A percentile compares a stretch with the other conserved stretches of the same genome.
These are phyloP conservation scores for Salicornia ramosissima DNA, from an alignment of 148 eudicot genomes.

Conservation along the genomic window DNA sequence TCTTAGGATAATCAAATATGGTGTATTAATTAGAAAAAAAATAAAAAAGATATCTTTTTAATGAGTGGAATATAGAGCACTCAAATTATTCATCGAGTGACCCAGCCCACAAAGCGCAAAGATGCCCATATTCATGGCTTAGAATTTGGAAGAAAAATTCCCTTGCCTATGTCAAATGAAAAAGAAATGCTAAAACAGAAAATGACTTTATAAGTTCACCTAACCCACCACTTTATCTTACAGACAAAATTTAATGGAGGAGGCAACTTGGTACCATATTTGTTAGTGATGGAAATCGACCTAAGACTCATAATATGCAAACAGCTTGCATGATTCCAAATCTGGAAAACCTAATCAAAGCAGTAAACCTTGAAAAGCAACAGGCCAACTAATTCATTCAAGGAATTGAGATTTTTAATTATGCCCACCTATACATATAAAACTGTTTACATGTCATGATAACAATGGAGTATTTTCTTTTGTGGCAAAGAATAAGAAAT, in stretches of 20 bases:
- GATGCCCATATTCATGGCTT: no score
- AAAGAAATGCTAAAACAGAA: neutral
- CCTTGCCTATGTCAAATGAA: neutral
- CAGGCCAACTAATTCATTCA: constrained; percentile 19
- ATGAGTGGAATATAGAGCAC: no score
- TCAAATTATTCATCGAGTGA: no score
- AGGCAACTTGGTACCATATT: constrained; percentile 1
- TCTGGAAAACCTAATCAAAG: neutral
- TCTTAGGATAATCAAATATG: no score
- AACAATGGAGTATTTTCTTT: no score
- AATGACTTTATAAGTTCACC: neutral
- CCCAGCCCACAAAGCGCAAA: no score
- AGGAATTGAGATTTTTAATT: neutral
- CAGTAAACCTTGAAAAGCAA: neutral
- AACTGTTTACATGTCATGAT: constrained; percentile 12
- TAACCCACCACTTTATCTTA: neutral
- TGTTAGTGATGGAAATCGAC: neutral
- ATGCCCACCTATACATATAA: neutral
- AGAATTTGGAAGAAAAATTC: neutral
- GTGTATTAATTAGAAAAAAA: no score
- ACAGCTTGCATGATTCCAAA: constrained; percentile 7
- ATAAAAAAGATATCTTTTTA: no score
- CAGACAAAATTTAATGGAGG: constrained; percentile 1
- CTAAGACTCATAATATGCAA: constrained; percentile 1
- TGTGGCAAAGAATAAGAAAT: no score